A percentile compares a stretch with the other conserved stretches of the same genome.
phyloP scores from a whole-genome alignment of 2,329 filamentous ascomycete genomes.

The Exophiala xenobiotica region DNA sequence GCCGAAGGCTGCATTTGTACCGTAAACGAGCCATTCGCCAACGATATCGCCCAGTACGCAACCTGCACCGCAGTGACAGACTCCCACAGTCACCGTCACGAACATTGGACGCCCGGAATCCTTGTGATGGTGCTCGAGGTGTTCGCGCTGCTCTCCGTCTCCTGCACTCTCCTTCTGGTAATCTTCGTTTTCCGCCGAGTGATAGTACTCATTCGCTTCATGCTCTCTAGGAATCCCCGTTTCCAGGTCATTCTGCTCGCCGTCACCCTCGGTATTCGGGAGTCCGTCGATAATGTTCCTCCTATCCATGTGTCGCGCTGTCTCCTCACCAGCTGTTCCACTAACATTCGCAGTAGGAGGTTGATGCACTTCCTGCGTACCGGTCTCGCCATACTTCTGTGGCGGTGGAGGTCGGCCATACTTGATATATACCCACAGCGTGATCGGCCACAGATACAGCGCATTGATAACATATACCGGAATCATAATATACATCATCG shows the following conservation, averaged over 20 bases:
- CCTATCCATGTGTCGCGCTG: no score
- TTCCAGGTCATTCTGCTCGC: no score
- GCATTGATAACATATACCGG: constrained; percentile 19
- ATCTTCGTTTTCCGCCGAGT: no score
- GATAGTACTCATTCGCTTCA: no score
- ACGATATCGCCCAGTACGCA: constrained; percentile 37
- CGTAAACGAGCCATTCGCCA: constrained; percentile 37
- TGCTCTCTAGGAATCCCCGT: no score
- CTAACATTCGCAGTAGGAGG: no score
- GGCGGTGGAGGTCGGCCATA: constrained; percentile 17
- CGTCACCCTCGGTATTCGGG: no score
- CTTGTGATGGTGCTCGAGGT: constrained; percentile 4
- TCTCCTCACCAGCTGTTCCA: no score
- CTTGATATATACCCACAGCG: constrained; percentile 15
- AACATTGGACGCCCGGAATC: constrained; percentile 16
- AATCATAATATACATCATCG: constrained; percentile 20
- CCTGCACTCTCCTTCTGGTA: no score
- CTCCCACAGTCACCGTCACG: constrained; percentile 33
- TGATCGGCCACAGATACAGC: constrained; percentile 19
- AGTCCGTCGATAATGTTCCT: no score
- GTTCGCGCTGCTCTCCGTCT: background rate
- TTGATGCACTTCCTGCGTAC: no score
- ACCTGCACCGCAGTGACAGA: constrained; percentile 36
- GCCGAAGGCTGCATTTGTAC: constrained; percentile 30
- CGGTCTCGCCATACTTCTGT: no score